A percentile compares a stretch with the other conserved stretches of the same genome.
phyloP scores from a whole-genome alignment of 148 eudicot genomes.

The Heliamphora exappendiculata region DNA sequence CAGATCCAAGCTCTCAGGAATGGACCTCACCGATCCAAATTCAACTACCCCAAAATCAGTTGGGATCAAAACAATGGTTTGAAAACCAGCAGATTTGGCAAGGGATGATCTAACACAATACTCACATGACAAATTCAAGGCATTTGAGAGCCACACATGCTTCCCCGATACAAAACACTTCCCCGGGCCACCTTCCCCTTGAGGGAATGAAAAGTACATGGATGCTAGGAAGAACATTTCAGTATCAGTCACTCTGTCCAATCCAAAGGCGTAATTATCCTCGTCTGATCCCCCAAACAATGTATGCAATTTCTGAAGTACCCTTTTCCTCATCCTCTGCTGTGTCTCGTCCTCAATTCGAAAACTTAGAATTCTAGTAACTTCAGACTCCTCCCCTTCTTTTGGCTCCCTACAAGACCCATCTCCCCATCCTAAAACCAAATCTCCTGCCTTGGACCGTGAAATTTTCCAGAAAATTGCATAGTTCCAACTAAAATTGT shows the following conservation, averaged over 20 bases:
- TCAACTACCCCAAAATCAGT: conserved; percentile 83
- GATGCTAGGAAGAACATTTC: conserved; percentile 87
- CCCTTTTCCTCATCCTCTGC: conserved; percentile 77
- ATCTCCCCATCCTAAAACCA: conserved; percentile 91
- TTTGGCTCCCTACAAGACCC: conserved; percentile 87
- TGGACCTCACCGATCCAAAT: conserved; percentile 61
- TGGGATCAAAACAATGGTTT: conserved; percentile 73
- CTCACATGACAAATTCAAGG: conserved; percentile 39
- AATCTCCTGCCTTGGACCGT: conserved; percentile 54
- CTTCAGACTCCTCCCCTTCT: conserved; percentile 59
- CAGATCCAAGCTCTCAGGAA: conserved; percentile 46
- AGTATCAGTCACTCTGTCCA: conserved; percentile 79
- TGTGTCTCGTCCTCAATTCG: conserved; percentile 64
- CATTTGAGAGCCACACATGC: conserved; percentile 57
- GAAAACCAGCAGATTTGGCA: conserved; percentile 69
- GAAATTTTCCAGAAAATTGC: conserved; percentile 91
- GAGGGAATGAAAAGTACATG: conserved; percentile 74
- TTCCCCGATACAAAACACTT: conserved; percentile 52
- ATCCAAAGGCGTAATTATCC: conserved; percentile 62
- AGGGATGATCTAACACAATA: conserved; percentile 68
- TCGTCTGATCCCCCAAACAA: conserved; percentile 76
- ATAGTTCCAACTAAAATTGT: conserved; percentile 82
- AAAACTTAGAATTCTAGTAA: conserved; percentile 32
- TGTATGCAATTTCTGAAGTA: conserved; percentile 64
- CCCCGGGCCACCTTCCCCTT: conserved; percentile 72